A percentile compares a stretch with the other conserved stretches of the same genome.
Evolutionary conservation across 768 basidiomycete genomes (phyloP).

Genomic region (Clathrus columnatus): DNA sequence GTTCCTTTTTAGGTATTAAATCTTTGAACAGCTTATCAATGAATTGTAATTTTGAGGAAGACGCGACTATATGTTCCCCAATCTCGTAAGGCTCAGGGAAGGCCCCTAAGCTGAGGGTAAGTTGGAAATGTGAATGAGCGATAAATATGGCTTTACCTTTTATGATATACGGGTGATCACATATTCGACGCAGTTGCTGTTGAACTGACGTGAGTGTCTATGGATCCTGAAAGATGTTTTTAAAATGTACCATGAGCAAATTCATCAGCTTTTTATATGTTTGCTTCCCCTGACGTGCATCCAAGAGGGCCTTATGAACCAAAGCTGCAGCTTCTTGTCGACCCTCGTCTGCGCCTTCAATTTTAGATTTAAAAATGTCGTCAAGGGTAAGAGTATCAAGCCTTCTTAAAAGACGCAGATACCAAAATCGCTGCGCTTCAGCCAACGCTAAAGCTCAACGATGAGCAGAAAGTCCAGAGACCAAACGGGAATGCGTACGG

Average conservation of each 20-base stretch:
- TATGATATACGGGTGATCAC: conserved; percentile 42
- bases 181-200: conserved; percentile 54
- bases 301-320: background rate
- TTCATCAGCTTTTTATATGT: conserved; percentile 51
- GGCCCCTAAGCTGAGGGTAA: conserved; percentile 43
- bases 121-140: conserved; percentile 22
- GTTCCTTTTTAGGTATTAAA: conserved; percentile 49
- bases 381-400: conserved; percentile 41
- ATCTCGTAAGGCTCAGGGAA: conserved; percentile 40
- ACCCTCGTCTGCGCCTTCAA: conserved; percentile 26
- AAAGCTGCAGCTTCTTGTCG: conserved; percentile 30
- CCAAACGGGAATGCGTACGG: conserved; percentile 15
- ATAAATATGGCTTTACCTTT: background rate
- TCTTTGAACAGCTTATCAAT: conserved; percentile 53
- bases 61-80: conserved; percentile 47
- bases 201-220: background rate
- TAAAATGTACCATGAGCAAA: conserved; percentile 37
- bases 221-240: background rate
- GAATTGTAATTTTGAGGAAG: conserved; percentile 46
- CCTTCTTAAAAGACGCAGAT: conserved; percentile 43
- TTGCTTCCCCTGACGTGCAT: conserved; percentile 21
- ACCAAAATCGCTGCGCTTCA: conserved; percentile 57
- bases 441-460: conserved; percentile 28
- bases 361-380: conserved; percentile 34
- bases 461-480: background rate